Evolutionary conservation across 2,329 filamentous ascomycete species (phyloP).

Genomic region (Arthroderma sp.): DNA sequence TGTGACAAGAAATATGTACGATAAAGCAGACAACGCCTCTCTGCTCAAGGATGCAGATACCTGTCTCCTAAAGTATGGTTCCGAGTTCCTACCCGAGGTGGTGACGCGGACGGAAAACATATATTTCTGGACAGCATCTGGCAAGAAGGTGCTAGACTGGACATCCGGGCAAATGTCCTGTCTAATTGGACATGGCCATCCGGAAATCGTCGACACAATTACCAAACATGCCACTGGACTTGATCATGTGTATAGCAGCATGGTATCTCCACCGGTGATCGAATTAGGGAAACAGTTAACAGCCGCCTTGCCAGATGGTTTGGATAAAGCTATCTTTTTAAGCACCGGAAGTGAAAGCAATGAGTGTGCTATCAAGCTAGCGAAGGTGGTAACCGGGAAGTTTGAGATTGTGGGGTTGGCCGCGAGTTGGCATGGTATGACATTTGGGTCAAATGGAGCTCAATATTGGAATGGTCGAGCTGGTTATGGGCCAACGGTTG

Average conservation of each 20-base stretch:
- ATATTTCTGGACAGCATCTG: neutral
- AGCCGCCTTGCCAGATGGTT: conserved; percentile 33
- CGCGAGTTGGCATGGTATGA: conserved; percentile 52
- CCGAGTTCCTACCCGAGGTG: conserved; percentile 26
- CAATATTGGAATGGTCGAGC: conserved; percentile 44
- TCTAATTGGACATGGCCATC: conserved; percentile 34
- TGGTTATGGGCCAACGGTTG: conserved; percentile 30
- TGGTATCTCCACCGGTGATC: conserved; percentile 48
- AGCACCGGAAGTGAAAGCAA: conserved; percentile 47
- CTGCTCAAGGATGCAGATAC: conserved; percentile 21
- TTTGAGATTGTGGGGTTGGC: conserved; percentile 52
- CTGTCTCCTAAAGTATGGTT: conserved; percentile 35
- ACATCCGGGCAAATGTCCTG: conserved; percentile 52
- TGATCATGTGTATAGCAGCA: conserved; percentile 49
- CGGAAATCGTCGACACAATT: conserved; percentile 46
- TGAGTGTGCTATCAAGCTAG: conserved; percentile 53
- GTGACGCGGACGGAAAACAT: conserved; percentile 1
- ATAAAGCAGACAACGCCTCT: neutral
- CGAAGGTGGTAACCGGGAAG: conserved; percentile 52
- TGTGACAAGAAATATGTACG: neutral
- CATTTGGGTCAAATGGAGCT: conserved; percentile 40
- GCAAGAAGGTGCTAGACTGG: conserved; percentile 3
- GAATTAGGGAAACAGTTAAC: conserved; percentile 43
- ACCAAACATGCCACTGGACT: conserved; percentile 39
- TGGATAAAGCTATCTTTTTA: conserved; percentile 48